These are phyloP conservation scores for Amanita subjunquillea DNA, from an alignment of 768 basidiomycete genomes.

Conservation along the genomic window DNA sequence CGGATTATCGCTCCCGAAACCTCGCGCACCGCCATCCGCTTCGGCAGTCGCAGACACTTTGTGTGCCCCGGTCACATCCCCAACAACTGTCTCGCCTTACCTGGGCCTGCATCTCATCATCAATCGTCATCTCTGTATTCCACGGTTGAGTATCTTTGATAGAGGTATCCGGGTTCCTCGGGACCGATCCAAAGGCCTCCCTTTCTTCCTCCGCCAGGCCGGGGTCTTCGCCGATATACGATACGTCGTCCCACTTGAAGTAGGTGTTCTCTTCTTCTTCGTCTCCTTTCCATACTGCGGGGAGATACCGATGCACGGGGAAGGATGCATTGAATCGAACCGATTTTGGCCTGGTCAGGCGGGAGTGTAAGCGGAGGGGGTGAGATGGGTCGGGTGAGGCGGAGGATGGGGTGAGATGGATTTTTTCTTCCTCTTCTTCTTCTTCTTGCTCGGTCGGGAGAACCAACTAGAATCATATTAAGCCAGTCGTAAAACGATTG, in stretches of 20 bases:
- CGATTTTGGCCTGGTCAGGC: conserved; percentile 26
- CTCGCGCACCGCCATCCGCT: conserved; percentile 15
- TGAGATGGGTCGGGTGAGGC: conserved; percentile 33
- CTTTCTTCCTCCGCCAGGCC: conserved; percentile 50
- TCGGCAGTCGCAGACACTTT: conserved; percentile 74
- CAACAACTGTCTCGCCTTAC: conserved; percentile 18
- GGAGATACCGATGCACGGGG: conserved; percentile 65
- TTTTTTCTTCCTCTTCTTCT: conserved; percentile 25
- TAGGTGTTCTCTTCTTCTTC: conserved; percentile 58
- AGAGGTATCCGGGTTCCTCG: neutral
- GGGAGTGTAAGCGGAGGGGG: neutral
- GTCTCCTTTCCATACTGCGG: conserved; percentile 76
- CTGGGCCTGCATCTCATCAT: conserved; percentile 22
- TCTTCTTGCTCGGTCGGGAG: conserved; percentile 65
- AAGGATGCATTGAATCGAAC: conserved; percentile 70
- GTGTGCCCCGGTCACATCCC: conserved; percentile 47
- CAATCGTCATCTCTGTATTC: conserved; percentile 3
- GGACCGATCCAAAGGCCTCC: conserved; percentile 11
- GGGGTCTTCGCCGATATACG: conserved; percentile 60
- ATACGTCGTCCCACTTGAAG: conserved; percentile 57
- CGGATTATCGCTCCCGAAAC: neutral
- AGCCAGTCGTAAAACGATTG: neutral
- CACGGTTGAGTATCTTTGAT: neutral
- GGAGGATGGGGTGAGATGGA: conserved; percentile 42
- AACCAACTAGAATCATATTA: conserved; percentile 42